Evolutionary conservation across 495 filamentous ascomycete genomes (phyloP).

Genomic region (Neurospora sp.): DNA sequence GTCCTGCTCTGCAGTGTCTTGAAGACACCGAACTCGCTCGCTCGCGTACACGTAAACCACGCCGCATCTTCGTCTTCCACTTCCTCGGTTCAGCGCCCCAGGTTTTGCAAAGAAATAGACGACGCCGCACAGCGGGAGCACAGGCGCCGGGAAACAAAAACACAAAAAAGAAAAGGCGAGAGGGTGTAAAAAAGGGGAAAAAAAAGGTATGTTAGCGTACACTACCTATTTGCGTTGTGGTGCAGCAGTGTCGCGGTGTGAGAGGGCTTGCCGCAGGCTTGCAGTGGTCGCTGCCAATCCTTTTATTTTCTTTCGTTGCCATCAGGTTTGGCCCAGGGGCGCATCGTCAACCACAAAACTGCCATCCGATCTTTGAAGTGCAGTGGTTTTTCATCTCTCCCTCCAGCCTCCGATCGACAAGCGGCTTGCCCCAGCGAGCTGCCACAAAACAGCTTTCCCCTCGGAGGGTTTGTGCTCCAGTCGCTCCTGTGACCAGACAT

Average conservation of each 20-base stretch:
- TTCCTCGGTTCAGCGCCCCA: background rate
- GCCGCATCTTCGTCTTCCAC: background rate
- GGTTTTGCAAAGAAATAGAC: background rate
- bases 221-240: background rate
- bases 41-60: background rate
- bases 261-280: background rate
- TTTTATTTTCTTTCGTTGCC: background rate
- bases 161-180: background rate
- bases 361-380: background rate
- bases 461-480: background rate
- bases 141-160: background rate
- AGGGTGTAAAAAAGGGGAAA: background rate
- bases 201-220: background rate
- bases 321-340: background rate
- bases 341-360: background rate
- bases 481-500: conserved; percentile 13
- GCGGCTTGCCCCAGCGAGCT: conserved; percentile 13
- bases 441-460: conserved; percentile 10
- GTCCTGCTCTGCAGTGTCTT: background rate
- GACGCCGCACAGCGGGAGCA: background rate
- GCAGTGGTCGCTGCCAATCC: background rate
- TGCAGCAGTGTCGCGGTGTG: background rate
- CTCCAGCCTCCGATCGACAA: conserved; percentile 14
- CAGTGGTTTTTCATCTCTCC: background rate
- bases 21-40: background rate